Conservation (phyloP, 2,329 filamentous ascomycete species). For the Aspergillus fischeri region DNA sequence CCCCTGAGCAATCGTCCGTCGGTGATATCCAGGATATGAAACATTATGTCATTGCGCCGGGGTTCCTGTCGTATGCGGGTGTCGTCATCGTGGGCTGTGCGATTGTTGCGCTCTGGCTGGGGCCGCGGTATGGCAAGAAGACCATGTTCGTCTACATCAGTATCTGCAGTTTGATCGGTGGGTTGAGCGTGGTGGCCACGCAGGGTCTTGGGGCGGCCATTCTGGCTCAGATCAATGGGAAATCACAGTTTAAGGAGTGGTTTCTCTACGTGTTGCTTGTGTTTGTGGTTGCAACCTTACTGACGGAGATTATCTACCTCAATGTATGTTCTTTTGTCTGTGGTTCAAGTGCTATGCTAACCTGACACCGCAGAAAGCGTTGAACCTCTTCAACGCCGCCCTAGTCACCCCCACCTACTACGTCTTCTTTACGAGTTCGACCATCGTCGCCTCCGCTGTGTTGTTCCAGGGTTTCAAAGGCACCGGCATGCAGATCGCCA, state of each 20-base stretch:
- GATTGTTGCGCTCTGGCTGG: constrained; percentile 74
- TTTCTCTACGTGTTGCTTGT: constrained; percentile 89
- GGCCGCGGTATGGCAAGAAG: constrained; percentile 87
- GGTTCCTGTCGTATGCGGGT: constrained; percentile 80
- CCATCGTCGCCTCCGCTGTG: constrained; percentile 88
- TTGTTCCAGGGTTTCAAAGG: constrained; percentile 94
- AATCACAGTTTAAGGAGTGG: constrained; percentile 93
- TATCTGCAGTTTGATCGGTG: constrained; percentile 92
- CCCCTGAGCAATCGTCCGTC: constrained; percentile 79
- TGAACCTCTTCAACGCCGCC: constrained; percentile 94
- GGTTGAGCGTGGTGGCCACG: constrained; percentile 88
- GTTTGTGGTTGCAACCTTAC: constrained; percentile 81
- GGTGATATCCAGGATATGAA: constrained; percentile 90
- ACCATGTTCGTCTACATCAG: constrained; percentile 97
- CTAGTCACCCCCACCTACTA: constrained; percentile 98
- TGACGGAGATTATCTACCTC: constrained; percentile 92
- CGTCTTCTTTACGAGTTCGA: constrained; percentile 94
- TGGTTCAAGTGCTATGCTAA: neutral
- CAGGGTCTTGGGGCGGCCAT: constrained; percentile 91
- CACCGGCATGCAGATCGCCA: constrained; percentile 72
- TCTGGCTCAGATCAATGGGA: constrained; percentile 75
- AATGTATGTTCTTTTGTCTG: constrained; percentile 66
- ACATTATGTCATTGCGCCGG: constrained; percentile 75
- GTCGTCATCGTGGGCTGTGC: constrained; percentile 70
- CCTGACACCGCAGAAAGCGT: constrained; percentile 70